Conservation (phyloP, 164 flowering plant species). For the Stephania japonica region DNA sequence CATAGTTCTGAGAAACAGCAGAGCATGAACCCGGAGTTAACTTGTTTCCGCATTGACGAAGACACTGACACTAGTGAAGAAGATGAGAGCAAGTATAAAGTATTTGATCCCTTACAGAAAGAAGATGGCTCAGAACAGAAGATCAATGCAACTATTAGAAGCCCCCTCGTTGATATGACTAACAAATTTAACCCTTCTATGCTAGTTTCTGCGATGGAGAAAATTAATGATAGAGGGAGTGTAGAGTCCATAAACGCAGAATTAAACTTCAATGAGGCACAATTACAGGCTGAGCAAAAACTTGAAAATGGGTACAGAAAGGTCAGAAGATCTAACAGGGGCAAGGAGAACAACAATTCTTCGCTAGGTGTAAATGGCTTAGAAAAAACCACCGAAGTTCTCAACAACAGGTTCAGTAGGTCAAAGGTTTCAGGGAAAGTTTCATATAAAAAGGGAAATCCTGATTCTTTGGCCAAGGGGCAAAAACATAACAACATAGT, state of each 20-base stretch:
- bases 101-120: conserved; percentile 25
- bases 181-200: conserved; percentile 20
- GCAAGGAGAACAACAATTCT: conserved; percentile 39
- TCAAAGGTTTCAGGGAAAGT: conserved; percentile 35
- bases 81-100: conserved; percentile 30
- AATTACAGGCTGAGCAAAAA: conserved; percentile 22
- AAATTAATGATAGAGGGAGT: conserved; percentile 31
- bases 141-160: conserved; percentile 25
- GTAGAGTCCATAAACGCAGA: conserved; percentile 38
- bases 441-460: conserved; percentile 34
- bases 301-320: conserved; percentile 19
- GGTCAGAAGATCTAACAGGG: conserved; percentile 24
- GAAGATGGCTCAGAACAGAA: conserved; percentile 16
- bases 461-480: conserved; percentile 30
- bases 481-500: conserved; percentile 59
- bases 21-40: conserved; percentile 55
- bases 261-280: conserved; percentile 22
- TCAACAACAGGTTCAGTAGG: conserved; percentile 33
- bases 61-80: conserved; percentile 60
- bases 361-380: conserved; percentile 29
- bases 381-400: conserved; percentile 29
- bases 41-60: conserved; percentile 62
- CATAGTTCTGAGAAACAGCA: conserved; percentile 43
- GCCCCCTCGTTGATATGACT: conserved; percentile 42
- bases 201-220: conserved; percentile 30